Evolutionary conservation across 2,329 filamentous ascomycete genomes (phyloP).

Genomic region (Elsinoe necatrix): DNA sequence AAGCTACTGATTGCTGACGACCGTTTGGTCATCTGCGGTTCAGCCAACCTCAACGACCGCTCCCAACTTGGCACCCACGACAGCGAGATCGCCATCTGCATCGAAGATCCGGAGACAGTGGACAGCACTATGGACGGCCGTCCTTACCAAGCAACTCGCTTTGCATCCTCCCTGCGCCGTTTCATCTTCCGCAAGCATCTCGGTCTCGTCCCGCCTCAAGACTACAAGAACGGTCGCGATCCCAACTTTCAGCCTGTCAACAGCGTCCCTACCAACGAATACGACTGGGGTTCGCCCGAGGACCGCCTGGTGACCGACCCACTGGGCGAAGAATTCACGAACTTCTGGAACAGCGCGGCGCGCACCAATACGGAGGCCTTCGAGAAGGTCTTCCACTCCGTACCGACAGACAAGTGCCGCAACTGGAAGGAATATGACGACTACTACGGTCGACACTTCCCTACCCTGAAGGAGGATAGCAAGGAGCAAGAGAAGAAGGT

Average conservation of each 20-base stretch:
- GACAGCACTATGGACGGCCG: constrained; percentile 65
- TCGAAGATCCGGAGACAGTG: constrained; percentile 66
- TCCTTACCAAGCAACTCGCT: constrained; percentile 62
- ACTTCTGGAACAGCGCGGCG: constrained; percentile 66
- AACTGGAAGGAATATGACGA: constrained; percentile 66
- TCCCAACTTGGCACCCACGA: constrained; percentile 79
- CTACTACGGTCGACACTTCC: constrained; percentile 61
- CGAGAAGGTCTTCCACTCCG: constrained; percentile 69
- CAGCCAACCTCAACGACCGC: constrained; percentile 59
- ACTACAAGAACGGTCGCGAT: constrained; percentile 49
- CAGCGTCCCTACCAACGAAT: constrained; percentile 46
- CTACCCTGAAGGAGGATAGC: constrained; percentile 33
- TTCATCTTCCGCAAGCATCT: constrained; percentile 89
- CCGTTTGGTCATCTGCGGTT: constrained; percentile 71
- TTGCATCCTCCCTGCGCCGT: constrained; percentile 72
- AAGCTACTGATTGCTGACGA: constrained; percentile 79
- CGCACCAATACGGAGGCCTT: constrained; percentile 73
- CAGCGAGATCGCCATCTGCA: constrained; percentile 81
- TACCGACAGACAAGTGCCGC: constrained; percentile 59
- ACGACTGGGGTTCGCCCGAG: constrained; percentile 41
- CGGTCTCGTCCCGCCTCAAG: constrained; percentile 68
- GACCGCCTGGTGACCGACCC: constrained; percentile 62
- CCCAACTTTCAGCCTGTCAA: constrained; percentile 49
- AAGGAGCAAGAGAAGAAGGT: constrained; percentile 38
- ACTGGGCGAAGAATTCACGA: constrained; percentile 57